Evolutionary conservation across 805 yeast genomes (phyloP).

Genomic region (Kodamaea neixiangensis): DNA sequence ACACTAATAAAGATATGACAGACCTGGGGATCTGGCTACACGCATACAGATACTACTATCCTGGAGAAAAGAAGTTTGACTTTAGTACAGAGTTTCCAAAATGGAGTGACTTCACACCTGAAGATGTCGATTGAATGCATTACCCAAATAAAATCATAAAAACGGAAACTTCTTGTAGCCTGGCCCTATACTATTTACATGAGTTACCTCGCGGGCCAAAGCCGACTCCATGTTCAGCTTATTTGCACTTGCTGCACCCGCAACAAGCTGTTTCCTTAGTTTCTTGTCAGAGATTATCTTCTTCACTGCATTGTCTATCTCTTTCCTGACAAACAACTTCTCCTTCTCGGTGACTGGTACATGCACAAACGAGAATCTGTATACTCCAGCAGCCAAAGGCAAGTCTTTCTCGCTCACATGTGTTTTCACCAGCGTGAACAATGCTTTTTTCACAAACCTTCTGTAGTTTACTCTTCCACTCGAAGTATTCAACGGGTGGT

Average conservation of each 20-base stretch:
- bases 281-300: slow-evolving; percentile 5
- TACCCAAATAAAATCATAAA: not conserved
- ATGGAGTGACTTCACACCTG: slow-evolving; percentile 23
- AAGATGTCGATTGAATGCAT: not conserved
- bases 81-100: slow-evolving; percentile 47
- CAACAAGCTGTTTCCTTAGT: not conserved
- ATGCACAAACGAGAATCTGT: slow-evolving; percentile 18
- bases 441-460: slow-evolving; percentile 17
- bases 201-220: not conserved
- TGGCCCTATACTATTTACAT: slow-evolving; percentile 18
- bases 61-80: slow-evolving; percentile 26
- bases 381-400: slow-evolving; percentile 26
- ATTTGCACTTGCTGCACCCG: not conserved
- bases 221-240: not conserved
- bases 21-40: slow-evolving; percentile 48
- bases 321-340: not conserved
- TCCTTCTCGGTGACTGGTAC: slow-evolving; percentile 21
- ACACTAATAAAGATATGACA: slow-evolving; percentile 27
- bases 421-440: slow-evolving; percentile 11
- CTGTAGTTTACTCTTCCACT: slow-evolving; percentile 29
- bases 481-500: slow-evolving; percentile 36
- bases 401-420: slow-evolving; percentile 10
- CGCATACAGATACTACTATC: slow-evolving; percentile 39
- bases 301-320: slow-evolving; percentile 14
- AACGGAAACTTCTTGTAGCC: slow-evolving; percentile 26